Evolutionary conservation across 495 filamentous ascomycete genomes (phyloP), one percentile per base, ranked within the genome.

Genomic region (Cairneyella variabilis): DNA sequence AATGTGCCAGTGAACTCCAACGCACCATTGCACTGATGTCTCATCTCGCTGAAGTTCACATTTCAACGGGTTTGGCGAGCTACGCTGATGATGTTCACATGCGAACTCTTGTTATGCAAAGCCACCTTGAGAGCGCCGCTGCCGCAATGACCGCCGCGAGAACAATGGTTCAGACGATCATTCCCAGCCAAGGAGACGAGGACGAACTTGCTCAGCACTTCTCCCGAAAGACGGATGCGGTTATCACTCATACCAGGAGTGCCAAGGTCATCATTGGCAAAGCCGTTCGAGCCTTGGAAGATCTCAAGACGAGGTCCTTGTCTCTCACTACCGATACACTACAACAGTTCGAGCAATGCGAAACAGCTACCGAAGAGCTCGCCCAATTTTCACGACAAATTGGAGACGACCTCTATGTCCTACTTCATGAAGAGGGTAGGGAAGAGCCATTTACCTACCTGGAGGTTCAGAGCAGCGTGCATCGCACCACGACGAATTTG

Each of bases 241-340:
- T 93, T 18, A 75, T 91, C 54, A 79, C 76, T 27, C 84, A 89
- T 58, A 85, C 86, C 4, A 83, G 92, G 47, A 90, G 86, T 63
- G 78, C 85, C 28, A 96, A 96, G 69, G 89, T 96, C 18, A 77
- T 95, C 21, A 83, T 85, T 57, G 76, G 80, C 44, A 97, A 97
- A 68, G 82, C 89, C 4, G 75, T 86, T 14, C 79, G 86, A 28
- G 78, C 88, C 27, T 69, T 97, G 3, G 83, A 90, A 37, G 91
- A 96, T 45, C 74, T 96, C 36, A 85, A 83, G 57, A 75, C 80
- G 0, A 73, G 92, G 37, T 92, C 87, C 3, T 72, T 97, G 23
- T 87, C 89, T 14, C 78, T 96, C 17, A 73, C 72, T 56, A 81
- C 68, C 48, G 84, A 78, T 57, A 65, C 62, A 3, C 12, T 58